Evolutionary conservation across 495 filamentous ascomycete species (phyloP), one percentile per base, ranked within the genome.

Genomic region (Trypethelium eluteriae): DNA sequence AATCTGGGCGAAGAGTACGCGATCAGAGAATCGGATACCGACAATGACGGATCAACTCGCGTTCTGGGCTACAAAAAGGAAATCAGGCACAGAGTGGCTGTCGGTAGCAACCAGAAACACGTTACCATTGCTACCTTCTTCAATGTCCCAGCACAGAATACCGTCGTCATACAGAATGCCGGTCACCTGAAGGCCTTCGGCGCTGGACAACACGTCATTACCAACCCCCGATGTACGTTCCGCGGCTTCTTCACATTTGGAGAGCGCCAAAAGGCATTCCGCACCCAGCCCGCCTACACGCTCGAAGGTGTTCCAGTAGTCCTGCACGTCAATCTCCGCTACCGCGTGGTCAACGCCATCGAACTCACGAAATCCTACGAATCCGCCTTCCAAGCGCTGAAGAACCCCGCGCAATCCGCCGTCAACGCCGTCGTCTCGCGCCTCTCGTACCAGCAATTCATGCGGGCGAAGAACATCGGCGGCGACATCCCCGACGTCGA

Each of bases 81-180:
- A 32, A 59, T 59, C 18, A 11, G 53, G 36, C 53, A 59, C 14
- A 34, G 32, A 34, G 53, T 59, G 2, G 4, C 5, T 14, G 25
- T 59, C 32, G 53, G 53, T 18, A 6, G 32, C 2, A 34, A 59
- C 32, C 53, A 59, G 36, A 59, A 59, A 36, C 53, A 59, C 34
- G 53, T 59, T 32, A 59, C 53, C 53, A 36, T 59, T 36, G 53
- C 53, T 18, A 59, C 53, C 18, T 59, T 59, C 53, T 59, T 59
- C 32, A 59, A 59, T 59, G 53, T 59, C 1, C 53, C 53, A 3
- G 53, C 53, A 14, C 53, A 59, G 36, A 59, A 59, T 32, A 59
- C 53, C 36, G 53, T 59, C 53, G 53, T 59, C 14, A 18, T 59
- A 59, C 53, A 59, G 32, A 59, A 59, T 14, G 53, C 25, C 36